phyloP scores from a whole-genome alignment of 805 yeast genomes.

The Yamadazyma akitaensis region DNA sequence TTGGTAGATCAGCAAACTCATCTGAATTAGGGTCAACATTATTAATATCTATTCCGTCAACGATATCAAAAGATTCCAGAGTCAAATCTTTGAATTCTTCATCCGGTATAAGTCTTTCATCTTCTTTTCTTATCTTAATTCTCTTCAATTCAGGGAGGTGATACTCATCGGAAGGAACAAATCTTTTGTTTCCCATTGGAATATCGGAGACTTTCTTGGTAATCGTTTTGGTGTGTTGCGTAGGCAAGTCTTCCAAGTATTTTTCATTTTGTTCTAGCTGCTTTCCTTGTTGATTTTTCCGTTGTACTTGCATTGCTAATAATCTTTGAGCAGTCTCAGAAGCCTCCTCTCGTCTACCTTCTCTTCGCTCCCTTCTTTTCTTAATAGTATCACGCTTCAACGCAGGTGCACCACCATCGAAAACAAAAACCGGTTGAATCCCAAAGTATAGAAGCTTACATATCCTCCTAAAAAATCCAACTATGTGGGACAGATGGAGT shows the following conservation, averaged over 20 bases:
- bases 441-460: constrained; percentile 89
- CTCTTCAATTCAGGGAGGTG: constrained; percentile 72
- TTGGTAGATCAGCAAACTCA: constrained; percentile 74
- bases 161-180: constrained; percentile 71
- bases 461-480: constrained; percentile 93
- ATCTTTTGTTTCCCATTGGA: constrained; percentile 18
- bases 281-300: constrained; percentile 19
- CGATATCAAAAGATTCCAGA: constrained; percentile 46
- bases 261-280: constrained; percentile 31
- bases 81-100: constrained; percentile 66
- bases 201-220: neutral
- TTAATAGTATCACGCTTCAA: constrained; percentile 77
- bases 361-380: constrained; percentile 67
- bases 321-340: constrained; percentile 74
- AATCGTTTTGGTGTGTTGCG: constrained; percentile 6
- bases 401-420: constrained; percentile 92
- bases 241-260: constrained; percentile 18
- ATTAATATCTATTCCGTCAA: constrained; percentile 68
- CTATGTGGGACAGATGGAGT: constrained; percentile 75
- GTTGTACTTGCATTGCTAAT: constrained; percentile 74
- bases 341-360: constrained; percentile 69
- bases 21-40: constrained; percentile 79
- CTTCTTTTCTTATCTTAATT: constrained; percentile 51
- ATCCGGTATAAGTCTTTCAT: constrained; percentile 70
- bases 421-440: constrained; percentile 83